Evolutionary conservation across 805 yeast genomes (phyloP).

Genomic region (Wickerhamiella bombiphila): DNA sequence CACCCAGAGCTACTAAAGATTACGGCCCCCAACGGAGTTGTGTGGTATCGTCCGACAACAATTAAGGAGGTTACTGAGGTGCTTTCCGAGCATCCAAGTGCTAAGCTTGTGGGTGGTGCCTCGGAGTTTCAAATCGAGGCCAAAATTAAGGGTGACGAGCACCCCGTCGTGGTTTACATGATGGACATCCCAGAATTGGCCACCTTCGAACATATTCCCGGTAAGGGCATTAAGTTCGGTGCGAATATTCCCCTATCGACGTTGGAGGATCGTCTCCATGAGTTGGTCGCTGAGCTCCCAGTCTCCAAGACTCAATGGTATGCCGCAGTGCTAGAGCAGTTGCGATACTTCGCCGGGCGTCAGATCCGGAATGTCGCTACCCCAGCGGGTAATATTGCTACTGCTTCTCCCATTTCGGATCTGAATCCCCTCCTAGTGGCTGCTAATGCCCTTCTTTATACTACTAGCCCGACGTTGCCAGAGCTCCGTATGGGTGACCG

Average conservation of each 20-base stretch:
- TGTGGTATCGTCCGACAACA: conserved; percentile 34
- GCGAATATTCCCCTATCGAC: conserved; percentile 30
- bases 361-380: conserved; percentile 38
- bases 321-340: conserved; percentile 27
- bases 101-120: conserved; percentile 34
- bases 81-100: conserved; percentile 24
- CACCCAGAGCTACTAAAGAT: conserved; percentile 21
- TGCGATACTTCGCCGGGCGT: conserved; percentile 35
- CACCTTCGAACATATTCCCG: conserved; percentile 25
- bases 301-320: conserved; percentile 25
- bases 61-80: conserved; percentile 27
- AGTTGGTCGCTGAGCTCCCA: conserved; percentile 16
- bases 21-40: conserved; percentile 27
- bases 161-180: conserved; percentile 28
- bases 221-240: conserved; percentile 30
- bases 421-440: conserved; percentile 33
- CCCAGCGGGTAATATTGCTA: conserved; percentile 35
- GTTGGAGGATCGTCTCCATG: conserved; percentile 27
- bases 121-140: conserved; percentile 36
- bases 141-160: conserved; percentile 30
- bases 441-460: conserved; percentile 28
- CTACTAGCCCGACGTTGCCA: conserved; percentile 24
- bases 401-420: conserved; percentile 37
- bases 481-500: conserved; percentile 26
- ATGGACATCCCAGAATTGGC: conserved; percentile 31